Evolutionary conservation across 495 filamentous ascomycete genomes (phyloP).

Genomic region (Penicillium tannophilum): DNA sequence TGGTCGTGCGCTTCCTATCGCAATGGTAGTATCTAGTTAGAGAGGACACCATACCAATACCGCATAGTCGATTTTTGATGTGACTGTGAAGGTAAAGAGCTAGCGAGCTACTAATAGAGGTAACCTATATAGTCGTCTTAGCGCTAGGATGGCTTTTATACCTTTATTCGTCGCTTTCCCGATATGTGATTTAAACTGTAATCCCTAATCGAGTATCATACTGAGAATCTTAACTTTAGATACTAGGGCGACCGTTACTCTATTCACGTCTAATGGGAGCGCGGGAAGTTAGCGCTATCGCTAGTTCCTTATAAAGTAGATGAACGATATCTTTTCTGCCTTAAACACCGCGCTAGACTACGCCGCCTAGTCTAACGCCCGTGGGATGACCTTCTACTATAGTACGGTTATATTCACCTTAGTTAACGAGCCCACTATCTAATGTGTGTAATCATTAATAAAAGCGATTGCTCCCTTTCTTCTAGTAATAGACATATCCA

Average conservation of each 20-base stretch:
- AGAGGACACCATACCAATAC: not conserved
- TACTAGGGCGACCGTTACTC: slow-evolving; percentile 2
- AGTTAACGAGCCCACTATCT: not conserved
- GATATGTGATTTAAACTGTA: slow-evolving; percentile 1
- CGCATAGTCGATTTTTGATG: slow-evolving; percentile 7
- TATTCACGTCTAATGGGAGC: slow-evolving; percentile 2
- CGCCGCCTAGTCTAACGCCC: slow-evolving; percentile 1
- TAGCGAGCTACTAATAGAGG: slow-evolving; percentile 5
- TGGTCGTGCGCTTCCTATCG: not conserved
- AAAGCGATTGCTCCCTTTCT: slow-evolving; percentile 21
- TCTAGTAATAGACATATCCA: slow-evolving; percentile 21
- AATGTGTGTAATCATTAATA: slow-evolving; percentile 11
- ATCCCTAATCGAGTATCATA: not conserved
- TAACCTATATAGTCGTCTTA: slow-evolving; percentile 3
- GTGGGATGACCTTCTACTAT: slow-evolving; percentile 1
- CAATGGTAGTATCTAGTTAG: not conserved
- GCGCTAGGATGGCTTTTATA: slow-evolving; percentile 2
- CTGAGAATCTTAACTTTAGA: slow-evolving; percentile 4
- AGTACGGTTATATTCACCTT: slow-evolving; percentile 5
- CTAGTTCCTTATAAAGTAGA: slow-evolving; percentile 3
- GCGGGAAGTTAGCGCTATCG: not conserved
- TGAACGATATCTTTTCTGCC: slow-evolving; percentile 6
- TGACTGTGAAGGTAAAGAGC: slow-evolving; percentile 8
- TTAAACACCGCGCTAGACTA: not conserved
- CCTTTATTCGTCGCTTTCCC: slow-evolving; percentile 1